phyloP scores from a whole-genome alignment of 2,329 filamentous ascomycete genomes.

The Lojkania enalia region DNA sequence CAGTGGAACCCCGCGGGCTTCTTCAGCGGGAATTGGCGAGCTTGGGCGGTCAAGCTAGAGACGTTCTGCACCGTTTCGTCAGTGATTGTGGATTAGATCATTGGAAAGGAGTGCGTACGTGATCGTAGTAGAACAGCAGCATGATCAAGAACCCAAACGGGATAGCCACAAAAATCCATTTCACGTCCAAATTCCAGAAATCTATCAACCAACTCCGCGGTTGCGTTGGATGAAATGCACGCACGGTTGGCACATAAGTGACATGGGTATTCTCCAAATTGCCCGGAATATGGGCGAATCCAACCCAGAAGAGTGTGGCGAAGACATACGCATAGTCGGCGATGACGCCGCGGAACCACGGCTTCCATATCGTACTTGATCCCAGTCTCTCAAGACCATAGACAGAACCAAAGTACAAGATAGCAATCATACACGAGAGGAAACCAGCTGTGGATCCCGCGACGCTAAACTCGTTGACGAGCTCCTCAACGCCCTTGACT shows the following conservation, averaged over 20 bases:
- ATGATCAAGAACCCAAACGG: conserved; percentile 56
- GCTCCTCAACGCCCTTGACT: conserved; percentile 62
- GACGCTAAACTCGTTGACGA: conserved; percentile 54
- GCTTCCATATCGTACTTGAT: conserved; percentile 49
- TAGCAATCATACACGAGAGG: conserved; percentile 54
- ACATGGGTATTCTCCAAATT: conserved; percentile 48
- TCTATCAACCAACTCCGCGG: conserved; percentile 53
- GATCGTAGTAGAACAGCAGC: conserved; percentile 61
- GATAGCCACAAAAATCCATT: not conserved
- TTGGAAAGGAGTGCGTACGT: conserved; percentile 38
- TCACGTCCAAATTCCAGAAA: not conserved
- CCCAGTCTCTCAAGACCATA: conserved; percentile 56
- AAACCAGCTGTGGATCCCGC: conserved; percentile 51
- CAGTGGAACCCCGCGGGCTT: conserved; percentile 61
- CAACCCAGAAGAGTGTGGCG: conserved; percentile 58
- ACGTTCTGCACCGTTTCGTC: conserved; percentile 45
- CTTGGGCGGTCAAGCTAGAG: conserved; percentile 57
- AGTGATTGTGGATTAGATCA: not conserved
- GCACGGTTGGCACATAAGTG: conserved; percentile 47
- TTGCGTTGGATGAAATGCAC: conserved; percentile 54
- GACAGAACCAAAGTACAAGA: conserved; percentile 57
- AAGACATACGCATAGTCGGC: conserved; percentile 55
- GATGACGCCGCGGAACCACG: conserved; percentile 51
- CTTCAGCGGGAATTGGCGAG: conserved; percentile 55
- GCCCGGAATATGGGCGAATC: conserved; percentile 57